Base-by-base conservation (phyloP, 352 stramenopile species). In the Globisporangium cederbergense region DNA sequence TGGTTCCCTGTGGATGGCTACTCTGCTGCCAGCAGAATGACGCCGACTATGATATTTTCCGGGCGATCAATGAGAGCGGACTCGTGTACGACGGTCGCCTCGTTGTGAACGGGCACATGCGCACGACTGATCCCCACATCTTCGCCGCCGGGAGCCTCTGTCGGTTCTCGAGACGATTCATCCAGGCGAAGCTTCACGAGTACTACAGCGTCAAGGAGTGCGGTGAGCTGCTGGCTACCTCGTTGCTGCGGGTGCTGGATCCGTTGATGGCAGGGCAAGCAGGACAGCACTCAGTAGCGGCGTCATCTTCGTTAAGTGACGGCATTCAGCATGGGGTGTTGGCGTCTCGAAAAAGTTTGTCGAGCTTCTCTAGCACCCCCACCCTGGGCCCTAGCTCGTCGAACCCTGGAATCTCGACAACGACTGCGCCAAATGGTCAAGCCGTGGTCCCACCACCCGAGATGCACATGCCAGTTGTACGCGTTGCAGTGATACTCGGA, bases 21-120 rank as follows among this genome's bases (percentile, higher is more conserved):
- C 74, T 97, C 36, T 93, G 85, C 67, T 96, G 82, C 47, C 87
- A 91, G 60, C 79, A 91, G 25, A 88, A 86, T 47, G 91, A 97
- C 65, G 80, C 89, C 13, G 88, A 96, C 68, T 77, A 82, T 16
- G 90, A 97, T 70, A 70, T 97, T 1, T 98, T 98, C 66, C 79
- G 79, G 4, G 90, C 90, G 10, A 89, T 97, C 53, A 97, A 97
- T 67, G 88, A 96, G 50, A 90, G 82, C 59, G 93, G 91, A 7
- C 81, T 98, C 36, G 91, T 98, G 22, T 98, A 97, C 68, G 91
- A 98, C 66, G 91, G 91, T 0, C 79, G 89, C 0, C 79, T 98
- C 32, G 91, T 98, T 36, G 91, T 98, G 22, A 90, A 96, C 62
- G 83, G 83, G 14, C 67, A 72, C 40, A 91, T 97, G 76, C 77